Evolutionary conservation across 2,329 filamentous ascomycete genomes (phyloP).

Genomic region (Monilinia polystroma): DNA sequence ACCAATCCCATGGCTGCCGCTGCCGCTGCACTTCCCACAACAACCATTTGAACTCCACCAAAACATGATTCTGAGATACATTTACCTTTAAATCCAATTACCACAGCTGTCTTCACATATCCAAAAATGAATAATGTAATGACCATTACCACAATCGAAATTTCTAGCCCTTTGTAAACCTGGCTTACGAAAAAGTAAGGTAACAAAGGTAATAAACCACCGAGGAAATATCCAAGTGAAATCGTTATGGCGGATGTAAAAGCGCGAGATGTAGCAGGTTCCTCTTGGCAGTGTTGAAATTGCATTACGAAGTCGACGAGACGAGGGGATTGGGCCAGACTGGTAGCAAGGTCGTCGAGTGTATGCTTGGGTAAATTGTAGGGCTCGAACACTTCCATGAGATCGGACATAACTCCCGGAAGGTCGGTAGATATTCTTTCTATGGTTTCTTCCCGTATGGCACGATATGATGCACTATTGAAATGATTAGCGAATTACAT

Average conservation of each 20-base stretch:
- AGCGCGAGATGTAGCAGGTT: slow-evolving; percentile 39
- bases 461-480: slow-evolving; percentile 39
- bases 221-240: slow-evolving; percentile 55
- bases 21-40: slow-evolving; percentile 43
- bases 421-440: slow-evolving; percentile 34
- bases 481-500: slow-evolving; percentile 28
- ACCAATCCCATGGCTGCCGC: slow-evolving; percentile 45
- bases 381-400: slow-evolving; percentile 41
- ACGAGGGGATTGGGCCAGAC: slow-evolving; percentile 38
- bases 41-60: slow-evolving; percentile 45
- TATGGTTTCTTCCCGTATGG: slow-evolving; percentile 36
- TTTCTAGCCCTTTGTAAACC: slow-evolving; percentile 51
- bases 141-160: slow-evolving; percentile 60
- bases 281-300: slow-evolving; percentile 40
- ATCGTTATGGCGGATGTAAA: slow-evolving; percentile 53
- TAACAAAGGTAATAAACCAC: slow-evolving; percentile 55
- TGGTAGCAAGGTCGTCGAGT: slow-evolving; percentile 40
- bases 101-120: slow-evolving; percentile 60
- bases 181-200: slow-evolving; percentile 53
- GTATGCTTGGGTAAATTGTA: slow-evolving; percentile 39
- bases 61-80: slow-evolving; percentile 35
- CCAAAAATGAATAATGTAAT: slow-evolving; percentile 62
- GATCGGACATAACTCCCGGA: slow-evolving; percentile 33
- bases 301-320: slow-evolving; percentile 45
- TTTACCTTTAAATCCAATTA: slow-evolving; percentile 42